Percentiles rank a stretch among this genome's conserved stretches.
phyloP scores from a whole-genome alignment of 1,284 basidiomycete genomes.

The Cerrena zonata region DNA sequence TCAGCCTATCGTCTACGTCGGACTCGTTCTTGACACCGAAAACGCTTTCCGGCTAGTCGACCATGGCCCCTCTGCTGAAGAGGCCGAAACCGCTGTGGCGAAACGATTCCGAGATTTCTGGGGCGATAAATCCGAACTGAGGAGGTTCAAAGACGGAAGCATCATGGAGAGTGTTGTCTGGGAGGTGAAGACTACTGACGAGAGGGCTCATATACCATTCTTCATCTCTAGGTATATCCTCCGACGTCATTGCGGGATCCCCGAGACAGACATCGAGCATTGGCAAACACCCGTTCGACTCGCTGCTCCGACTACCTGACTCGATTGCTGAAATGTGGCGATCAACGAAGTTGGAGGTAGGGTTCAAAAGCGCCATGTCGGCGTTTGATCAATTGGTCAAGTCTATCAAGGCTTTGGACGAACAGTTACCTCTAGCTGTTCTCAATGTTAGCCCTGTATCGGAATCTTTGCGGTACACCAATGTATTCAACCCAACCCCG shows the following conservation, averaged over 20 bases:
- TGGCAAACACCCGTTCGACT: constrained; percentile 64
- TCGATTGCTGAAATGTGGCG: constrained; percentile 46
- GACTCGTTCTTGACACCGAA: constrained; percentile 66
- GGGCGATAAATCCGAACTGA: constrained; percentile 87
- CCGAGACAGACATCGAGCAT: constrained; percentile 43
- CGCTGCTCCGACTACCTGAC: constrained; percentile 63
- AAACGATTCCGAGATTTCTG: constrained; percentile 79
- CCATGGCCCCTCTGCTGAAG: constrained; percentile 76
- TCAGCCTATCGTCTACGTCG: constrained; percentile 53
- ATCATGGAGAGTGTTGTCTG: constrained; percentile 94
- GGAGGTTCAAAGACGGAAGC: constrained; percentile 95
- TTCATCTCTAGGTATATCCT: constrained; percentile 76
- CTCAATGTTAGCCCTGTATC: constrained; percentile 73
- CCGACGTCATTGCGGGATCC: constrained; percentile 66
- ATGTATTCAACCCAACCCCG: constrained; percentile 70
- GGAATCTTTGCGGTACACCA: constrained; percentile 77
- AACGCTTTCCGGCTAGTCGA: constrained; percentile 82
- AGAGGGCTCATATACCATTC: constrained; percentile 73
- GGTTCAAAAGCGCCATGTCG: constrained; percentile 73
- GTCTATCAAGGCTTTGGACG: constrained; percentile 71
- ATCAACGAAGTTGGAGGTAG: constrained; percentile 43
- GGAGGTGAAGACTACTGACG: constrained; percentile 71
- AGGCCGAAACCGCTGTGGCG: constrained; percentile 45
- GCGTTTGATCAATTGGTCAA: constrained; percentile 82
- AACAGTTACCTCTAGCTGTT: constrained; percentile 77